These are phyloP conservation scores for Massarina eburnea DNA, from an alignment of 2,329 filamentous ascomycete species.

Conservation along the genomic window DNA sequence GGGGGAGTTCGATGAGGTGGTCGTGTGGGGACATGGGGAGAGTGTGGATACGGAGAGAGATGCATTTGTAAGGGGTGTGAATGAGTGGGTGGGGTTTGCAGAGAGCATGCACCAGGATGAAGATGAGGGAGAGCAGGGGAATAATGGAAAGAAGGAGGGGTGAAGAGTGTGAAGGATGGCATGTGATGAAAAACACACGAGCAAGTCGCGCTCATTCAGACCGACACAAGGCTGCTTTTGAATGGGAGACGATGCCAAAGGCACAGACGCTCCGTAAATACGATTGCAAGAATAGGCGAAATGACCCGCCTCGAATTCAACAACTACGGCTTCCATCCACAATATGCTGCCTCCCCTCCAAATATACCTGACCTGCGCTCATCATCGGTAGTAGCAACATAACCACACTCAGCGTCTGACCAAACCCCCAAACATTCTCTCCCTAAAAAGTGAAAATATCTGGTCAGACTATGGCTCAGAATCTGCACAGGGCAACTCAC, in stretches of 20 bases:
- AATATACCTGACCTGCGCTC: slow-evolving; percentile 27
- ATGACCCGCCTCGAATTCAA: neutral
- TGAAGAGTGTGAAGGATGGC: neutral
- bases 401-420: slow-evolving; percentile 33
- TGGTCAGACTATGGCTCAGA: too few species aligned
- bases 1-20: slow-evolving; percentile 70
- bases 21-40: slow-evolving; percentile 83
- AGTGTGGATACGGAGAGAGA: slow-evolving; percentile 64
- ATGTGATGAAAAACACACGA: too few species aligned
- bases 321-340: slow-evolving; percentile 2
- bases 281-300: too few species aligned
- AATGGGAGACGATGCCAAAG: too few species aligned
- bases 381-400: slow-evolving; percentile 31
- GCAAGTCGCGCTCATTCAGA: too few species aligned
- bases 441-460: too few species aligned
- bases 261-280: too few species aligned
- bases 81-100: slow-evolving; percentile 79
- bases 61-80: slow-evolving; percentile 70
- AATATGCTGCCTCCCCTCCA: slow-evolving; percentile 32
- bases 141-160: neutral
- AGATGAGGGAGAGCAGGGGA: slow-evolving; percentile 8
- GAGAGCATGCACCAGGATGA: slow-evolving; percentile 51
- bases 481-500: too few species aligned
- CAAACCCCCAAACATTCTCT: slow-evolving; percentile 35
- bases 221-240: too few species aligned